A percentile compares a stretch with the other conserved stretches of the same genome.
Conservation (phyloP, 192 early-diverging fungal species). For the Tieghemiomyces parasiticus region DNA sequence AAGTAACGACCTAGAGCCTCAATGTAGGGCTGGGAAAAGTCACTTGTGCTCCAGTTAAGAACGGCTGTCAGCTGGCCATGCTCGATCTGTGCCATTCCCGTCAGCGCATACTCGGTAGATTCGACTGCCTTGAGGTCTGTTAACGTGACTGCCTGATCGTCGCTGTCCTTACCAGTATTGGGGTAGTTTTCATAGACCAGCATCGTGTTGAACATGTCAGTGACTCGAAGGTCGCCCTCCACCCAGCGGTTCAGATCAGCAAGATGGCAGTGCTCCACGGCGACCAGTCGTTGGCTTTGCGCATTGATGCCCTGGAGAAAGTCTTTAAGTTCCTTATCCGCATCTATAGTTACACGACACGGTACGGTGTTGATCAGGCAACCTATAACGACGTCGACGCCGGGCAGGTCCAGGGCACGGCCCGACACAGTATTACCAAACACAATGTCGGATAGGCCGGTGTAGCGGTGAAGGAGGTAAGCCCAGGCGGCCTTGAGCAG, state of each 20-base stretch:
- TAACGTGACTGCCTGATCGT: not conserved
- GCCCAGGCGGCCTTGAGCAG: not conserved
- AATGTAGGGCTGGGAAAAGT: not conserved
- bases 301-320: not conserved
- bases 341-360: not conserved
- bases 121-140: no score
- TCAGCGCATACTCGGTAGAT: not conserved
- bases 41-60: not conserved
- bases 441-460: not conserved
- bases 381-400: not conserved
- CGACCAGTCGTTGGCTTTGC: not conserved
- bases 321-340: not conserved
- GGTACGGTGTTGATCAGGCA: not conserved
- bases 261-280: not conserved
- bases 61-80: not conserved
- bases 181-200: conserved; percentile 9
- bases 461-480: not conserved
- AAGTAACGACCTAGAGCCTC: not conserved
- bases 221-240: not conserved
- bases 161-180: not conserved
- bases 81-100: not conserved
- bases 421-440: conserved; percentile 1
- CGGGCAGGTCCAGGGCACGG: not conserved
- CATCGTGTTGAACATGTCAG: not conserved
- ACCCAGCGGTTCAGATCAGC: not conserved